phyloP scores from a whole-genome alignment of 345 rosid genomes.

The Firmiana major region DNA sequence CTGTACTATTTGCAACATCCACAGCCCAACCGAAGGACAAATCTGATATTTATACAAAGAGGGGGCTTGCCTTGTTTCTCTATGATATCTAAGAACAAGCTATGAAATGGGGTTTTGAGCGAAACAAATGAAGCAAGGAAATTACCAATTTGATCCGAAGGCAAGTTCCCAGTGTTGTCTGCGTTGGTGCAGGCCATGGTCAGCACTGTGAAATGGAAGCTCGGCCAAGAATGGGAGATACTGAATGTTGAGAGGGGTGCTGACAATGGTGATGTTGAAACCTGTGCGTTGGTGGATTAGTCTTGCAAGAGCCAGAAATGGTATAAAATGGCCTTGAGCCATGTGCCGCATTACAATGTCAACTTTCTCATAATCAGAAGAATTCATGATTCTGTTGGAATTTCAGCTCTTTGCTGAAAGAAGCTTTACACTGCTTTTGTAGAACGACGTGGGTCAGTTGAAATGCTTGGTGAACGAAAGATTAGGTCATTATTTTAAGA shows the following conservation, averaged over 20 bases:
- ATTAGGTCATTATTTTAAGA: too few species aligned
- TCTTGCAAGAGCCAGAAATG: slow-evolving; percentile 39
- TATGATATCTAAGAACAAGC: slow-evolving; percentile 20
- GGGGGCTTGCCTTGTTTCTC: slow-evolving; percentile 30
- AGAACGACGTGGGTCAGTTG: too few species aligned
- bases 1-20: slow-evolving; percentile 29
- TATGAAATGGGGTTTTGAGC: slow-evolving; percentile 25
- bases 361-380: neutral
- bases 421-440: neutral
- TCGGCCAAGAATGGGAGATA: slow-evolving; percentile 30
- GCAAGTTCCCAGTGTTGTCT: slow-evolving; percentile 39
- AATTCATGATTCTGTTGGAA: neutral
- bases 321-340: slow-evolving; percentile 58
- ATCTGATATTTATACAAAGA: slow-evolving; percentile 34
- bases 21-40: slow-evolving; percentile 33
- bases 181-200: slow-evolving; percentile 36
- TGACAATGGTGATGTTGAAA: slow-evolving; percentile 36
- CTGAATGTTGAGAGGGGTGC: slow-evolving; percentile 38
- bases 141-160: slow-evolving; percentile 14
- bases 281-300: slow-evolving; percentile 24
- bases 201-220: slow-evolving; percentile 32
- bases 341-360: slow-evolving; percentile 38
- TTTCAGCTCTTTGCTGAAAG: neutral
- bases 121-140: slow-evolving; percentile 15
- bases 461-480: too few species aligned